Evolutionary conservation across 2,329 filamentous ascomycete genomes (phyloP), one percentile per base, ranked within the genome.

Genomic region (Allantophomopsis cytisporea): DNA sequence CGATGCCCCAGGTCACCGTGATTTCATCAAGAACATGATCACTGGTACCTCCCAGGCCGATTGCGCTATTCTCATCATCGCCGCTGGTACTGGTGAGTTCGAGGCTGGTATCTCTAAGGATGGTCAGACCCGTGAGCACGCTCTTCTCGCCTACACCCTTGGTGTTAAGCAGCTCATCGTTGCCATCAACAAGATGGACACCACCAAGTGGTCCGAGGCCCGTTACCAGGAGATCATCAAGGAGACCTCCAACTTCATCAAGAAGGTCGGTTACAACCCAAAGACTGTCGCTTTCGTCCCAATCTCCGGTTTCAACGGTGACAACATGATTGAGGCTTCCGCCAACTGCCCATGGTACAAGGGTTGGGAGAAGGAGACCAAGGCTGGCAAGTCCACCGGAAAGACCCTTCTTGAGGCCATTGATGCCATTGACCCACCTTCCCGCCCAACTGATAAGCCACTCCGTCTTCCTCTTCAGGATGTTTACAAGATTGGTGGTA

Each of bases 11-110:
- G 91, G 91, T 73, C 91, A 98, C 74, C 89, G 91, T 91, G 91
- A 98, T 66, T 98, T 96, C 80, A 96, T 98, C 86, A 98, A 98
- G 89, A 98, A 96, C 88, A 98, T 98, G 91, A 98, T 98, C 71
- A 96, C 91, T 83, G 91, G 91, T 88, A 96, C 91, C 64, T 98
- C 91, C 69, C 91, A 96, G 83, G 91, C 91, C 60, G 91, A 98
- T 66, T 96, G 91, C 74, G 91, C 91, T 63, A 86, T 98, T 69
- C 88, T 98, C 77, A 96, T 98, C 75, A 98, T 98, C 72, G 91
- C 89, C 60, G 87, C 91, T 63, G 91, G 91, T 78, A 94, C 87
- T 86, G 91, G 91, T 95, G 91, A 98, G 81, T 98, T 98, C 82
- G 91, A 98, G 82, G 91, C 91, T 83, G 91, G 91, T 96, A 98